A percentile compares a stretch with the other conserved stretches of the same genome.
Evolutionary conservation across 257 asterid species (phyloP).

Genomic region (Fraxinus cuspidata): DNA sequence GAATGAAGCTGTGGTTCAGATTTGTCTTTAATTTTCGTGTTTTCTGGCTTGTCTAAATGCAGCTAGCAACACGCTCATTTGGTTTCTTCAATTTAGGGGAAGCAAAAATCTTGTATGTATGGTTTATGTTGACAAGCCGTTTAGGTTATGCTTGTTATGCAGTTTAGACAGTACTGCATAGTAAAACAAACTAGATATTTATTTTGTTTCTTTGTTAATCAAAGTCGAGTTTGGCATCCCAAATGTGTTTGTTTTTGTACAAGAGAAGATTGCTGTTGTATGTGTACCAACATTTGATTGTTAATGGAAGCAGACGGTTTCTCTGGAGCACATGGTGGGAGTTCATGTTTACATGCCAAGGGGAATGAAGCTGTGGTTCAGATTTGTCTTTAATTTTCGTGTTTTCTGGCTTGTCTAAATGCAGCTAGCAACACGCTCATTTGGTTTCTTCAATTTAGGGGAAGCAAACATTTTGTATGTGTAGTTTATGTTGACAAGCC

Average conservation of each 20-base stretch:
- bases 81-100: constrained; percentile 21
- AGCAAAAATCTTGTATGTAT: constrained; percentile 42
- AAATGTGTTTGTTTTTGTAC: too few species aligned
- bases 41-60: constrained; percentile 22
- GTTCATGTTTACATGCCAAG: too few species aligned
- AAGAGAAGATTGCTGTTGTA: neutral
- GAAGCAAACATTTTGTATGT: constrained; percentile 41
- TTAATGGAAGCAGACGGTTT: too few species aligned
- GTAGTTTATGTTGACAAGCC: constrained; percentile 2
- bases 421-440: constrained; percentile 18
- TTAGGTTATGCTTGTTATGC: neutral
- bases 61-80: constrained; percentile 14
- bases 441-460: constrained; percentile 19
- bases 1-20: constrained; percentile 86
- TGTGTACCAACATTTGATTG: neutral
- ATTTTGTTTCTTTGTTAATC: neutral
- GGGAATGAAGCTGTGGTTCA: constrained; percentile 87
- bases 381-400: constrained; percentile 32
- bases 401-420: constrained; percentile 24
- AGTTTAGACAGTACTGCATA: neutral
- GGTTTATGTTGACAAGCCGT: neutral
- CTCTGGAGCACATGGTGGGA: too few species aligned
- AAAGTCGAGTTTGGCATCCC: too few species aligned
- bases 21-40: constrained; percentile 24
- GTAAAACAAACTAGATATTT: neutral